Evolutionary conservation across 106 monocot genomes (phyloP).

Genomic region (Acanthochlamys bracteata): DNA sequence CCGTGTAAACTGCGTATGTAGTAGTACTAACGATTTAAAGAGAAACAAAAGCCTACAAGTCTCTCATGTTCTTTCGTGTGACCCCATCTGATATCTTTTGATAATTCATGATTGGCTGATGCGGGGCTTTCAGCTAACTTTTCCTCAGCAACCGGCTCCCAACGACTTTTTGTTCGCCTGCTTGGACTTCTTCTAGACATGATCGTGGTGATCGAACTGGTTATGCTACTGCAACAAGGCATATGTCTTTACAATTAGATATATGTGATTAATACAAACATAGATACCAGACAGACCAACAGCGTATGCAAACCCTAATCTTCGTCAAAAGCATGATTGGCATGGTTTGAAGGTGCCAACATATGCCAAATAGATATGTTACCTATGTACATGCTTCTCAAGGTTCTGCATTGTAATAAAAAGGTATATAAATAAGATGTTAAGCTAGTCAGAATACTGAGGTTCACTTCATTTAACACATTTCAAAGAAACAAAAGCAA

Average conservation of each 20-base stretch:
- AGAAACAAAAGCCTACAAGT: constrained; percentile 26
- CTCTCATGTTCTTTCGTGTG: constrained; percentile 19
- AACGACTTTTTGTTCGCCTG: constrained; percentile 79
- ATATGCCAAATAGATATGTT: no score
- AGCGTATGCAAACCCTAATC: no score
- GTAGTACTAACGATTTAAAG: background rate
- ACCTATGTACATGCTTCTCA: no score
- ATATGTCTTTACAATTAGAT: constrained; percentile 6
- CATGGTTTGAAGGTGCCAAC: no score
- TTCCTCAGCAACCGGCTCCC: constrained; percentile 86
- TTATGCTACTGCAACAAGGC: constrained; percentile 26
- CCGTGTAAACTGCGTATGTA: background rate
- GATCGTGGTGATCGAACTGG: constrained; percentile 23
- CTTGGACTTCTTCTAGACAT: constrained; percentile 39
- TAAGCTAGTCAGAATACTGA: no score
- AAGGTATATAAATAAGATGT: no score
- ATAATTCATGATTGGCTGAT: constrained; percentile 18
- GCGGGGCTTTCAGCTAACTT: constrained; percentile 28
- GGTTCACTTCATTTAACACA: no score
- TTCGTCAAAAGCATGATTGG: no score
- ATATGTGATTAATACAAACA: background rate
- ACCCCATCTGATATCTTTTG: constrained; percentile 22
- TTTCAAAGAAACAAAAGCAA: no score
- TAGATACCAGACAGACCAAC: background rate
- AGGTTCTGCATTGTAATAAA: no score